phyloP scores from a whole-genome alignment of 768 basidiomycete species.

The Exsudoporus frostii region DNA sequence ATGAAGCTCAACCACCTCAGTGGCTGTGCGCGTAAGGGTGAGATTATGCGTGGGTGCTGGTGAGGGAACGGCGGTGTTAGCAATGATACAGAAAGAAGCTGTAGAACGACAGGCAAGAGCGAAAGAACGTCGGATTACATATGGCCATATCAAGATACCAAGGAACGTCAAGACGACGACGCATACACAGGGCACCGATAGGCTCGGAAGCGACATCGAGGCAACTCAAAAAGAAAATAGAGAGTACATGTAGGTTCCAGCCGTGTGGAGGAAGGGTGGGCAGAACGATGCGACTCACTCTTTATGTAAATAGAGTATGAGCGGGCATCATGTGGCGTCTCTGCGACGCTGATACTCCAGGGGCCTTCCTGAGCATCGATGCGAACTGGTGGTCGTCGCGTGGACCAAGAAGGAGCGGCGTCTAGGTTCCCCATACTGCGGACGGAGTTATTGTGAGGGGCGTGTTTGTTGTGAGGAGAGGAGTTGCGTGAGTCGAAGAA shows the following conservation, averaged over 20 bases:
- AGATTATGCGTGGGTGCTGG: conserved; percentile 87
- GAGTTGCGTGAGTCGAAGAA: conserved; percentile 38
- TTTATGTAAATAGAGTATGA: conserved; percentile 83
- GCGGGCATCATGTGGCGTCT: conserved; percentile 70
- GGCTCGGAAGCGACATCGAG: conserved; percentile 25
- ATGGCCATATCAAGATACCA: conserved; percentile 10
- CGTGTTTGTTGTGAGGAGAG: conserved; percentile 32
- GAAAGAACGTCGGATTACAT: conserved; percentile 14
- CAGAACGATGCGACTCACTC: conserved; percentile 52
- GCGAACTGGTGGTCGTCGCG: conserved; percentile 51
- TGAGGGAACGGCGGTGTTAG: conserved; percentile 30
- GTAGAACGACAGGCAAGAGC: conserved; percentile 13
- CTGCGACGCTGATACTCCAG: conserved; percentile 87
- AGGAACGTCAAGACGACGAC: conserved; percentile 17
- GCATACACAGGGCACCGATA: conserved; percentile 23
- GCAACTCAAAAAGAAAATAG: conserved; percentile 19
- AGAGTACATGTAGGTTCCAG: conserved; percentile 16
- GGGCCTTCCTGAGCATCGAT: conserved; percentile 76
- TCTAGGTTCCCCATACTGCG: conserved; percentile 45
- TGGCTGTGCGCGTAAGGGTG: conserved; percentile 74
- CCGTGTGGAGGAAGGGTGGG: conserved; percentile 23
- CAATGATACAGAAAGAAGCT: conserved; percentile 15
- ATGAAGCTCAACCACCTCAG: conserved; percentile 80
- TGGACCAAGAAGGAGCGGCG: conserved; percentile 39
- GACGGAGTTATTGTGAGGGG: conserved; percentile 29